A percentile compares a stretch with the other conserved stretches of the same genome.
phyloP scores from a whole-genome alignment of 2,329 filamentous ascomycete species.

The Blumeriella jaapii region DNA sequence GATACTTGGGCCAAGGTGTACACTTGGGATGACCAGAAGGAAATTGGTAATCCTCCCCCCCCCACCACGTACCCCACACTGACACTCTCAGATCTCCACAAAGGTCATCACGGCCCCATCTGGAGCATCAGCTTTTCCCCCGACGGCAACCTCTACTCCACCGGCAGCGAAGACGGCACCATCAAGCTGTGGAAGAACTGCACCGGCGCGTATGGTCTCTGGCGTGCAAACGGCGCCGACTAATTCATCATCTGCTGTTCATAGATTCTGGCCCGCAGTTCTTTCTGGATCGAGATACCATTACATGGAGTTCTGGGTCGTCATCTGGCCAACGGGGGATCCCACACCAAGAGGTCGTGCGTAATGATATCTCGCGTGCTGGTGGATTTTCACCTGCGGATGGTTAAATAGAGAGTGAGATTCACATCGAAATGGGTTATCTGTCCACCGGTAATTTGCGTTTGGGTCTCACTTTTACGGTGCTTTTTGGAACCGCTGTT shows the following conservation, averaged over 20 bases:
- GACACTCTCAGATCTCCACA: conserved; percentile 61
- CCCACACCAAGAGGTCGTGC: background rate
- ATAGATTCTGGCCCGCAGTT: too few relatives aligned
- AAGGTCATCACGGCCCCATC: conserved; percentile 93
- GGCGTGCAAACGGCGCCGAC: conserved; percentile 29
- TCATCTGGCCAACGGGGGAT: background rate
- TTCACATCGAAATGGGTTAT: conserved; percentile 4
- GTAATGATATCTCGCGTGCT: background rate
- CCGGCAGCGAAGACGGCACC: conserved; percentile 91
- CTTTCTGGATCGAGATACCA: conserved; percentile 3
- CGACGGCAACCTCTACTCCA: conserved; percentile 91
- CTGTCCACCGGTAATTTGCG: background rate
- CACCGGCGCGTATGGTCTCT: conserved; percentile 52
- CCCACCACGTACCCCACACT: conserved; percentile 7
- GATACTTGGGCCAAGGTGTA: conserved; percentile 97
- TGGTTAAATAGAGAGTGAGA: conserved; percentile 8
- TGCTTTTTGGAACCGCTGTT: background rate
- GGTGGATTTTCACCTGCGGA: background rate
- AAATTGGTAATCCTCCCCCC: conserved; percentile 47
- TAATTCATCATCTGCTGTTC: conserved; percentile 7
- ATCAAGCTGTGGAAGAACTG: conserved; percentile 84
- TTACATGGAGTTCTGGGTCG: conserved; percentile 1
- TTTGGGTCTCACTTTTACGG: background rate
- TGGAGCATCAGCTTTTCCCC: conserved; percentile 95
- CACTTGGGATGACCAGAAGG: conserved; percentile 71